Base-by-base conservation (phyloP, 768 basidiomycete species). In the Hirschioporus abietinus region DNA sequence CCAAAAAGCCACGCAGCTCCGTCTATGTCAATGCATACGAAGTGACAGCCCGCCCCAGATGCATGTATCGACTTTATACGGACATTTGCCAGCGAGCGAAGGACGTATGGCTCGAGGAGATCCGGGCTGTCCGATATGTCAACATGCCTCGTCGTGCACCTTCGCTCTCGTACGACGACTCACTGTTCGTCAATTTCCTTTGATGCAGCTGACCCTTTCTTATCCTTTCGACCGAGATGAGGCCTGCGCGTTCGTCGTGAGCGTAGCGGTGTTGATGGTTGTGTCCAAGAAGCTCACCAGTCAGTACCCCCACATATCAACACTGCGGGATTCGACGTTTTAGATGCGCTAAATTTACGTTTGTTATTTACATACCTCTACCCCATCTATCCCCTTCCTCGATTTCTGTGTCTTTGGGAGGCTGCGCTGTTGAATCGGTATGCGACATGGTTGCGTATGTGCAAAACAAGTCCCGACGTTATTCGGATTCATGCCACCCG, bases 1-100 rank as follows among this genome's bases (percentile, higher is more conserved):
- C 96, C 96, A 74, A 96, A 93, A 71, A 98, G 76, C 89, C 93
- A 95, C 9, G 95, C 96, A 52, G 85, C 82, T 7, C 94, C 95
- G 64, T 88, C 83, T 25, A 83, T 70, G 78, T 92, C 91, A 68
- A 95, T 75, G 17, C 82, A 87, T 58, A 95, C 86, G 71, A 85
- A 88, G 74, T 95, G 92, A 73, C 91, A 93, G 7, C 86, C 86
- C 10, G 80, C 83, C 71, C 91, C 92, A 1, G 91, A 90, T 10
- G 91, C 83, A 75, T 95, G 88, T 64, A 95, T 77, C 8, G 90
- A 91, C 24, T 80, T 77, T 10, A 84, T 81, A 73, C 88, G 86
- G 77, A 96, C 82, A 75, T 96, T 95, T 74, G 86, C 83, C 35
- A 98, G 81, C 0, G 94, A 92, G 66, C 96, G 91, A 20, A 98